Evolutionary conservation across 768 basidiomycete species (phyloP), one percentile per base, ranked within the genome.

Genomic region (Termitomyces sp.): DNA sequence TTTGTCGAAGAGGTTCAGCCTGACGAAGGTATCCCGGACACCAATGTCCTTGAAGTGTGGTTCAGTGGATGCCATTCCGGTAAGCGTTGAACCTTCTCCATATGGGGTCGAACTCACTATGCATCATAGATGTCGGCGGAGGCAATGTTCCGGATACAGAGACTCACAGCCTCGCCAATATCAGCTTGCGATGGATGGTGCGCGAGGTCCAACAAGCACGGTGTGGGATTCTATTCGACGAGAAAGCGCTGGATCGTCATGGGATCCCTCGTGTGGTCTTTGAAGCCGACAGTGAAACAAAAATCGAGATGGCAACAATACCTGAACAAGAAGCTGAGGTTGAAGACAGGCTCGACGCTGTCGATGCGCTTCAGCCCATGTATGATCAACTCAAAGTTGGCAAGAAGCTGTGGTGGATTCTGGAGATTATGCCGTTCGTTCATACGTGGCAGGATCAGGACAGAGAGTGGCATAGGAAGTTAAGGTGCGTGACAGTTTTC

Each of bases 101-200:
- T 16, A 43, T 31, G 25, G 35, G 32, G 12, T 17, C 14, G 11
- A 31, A 16, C 27, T 37, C 19, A 38, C 19, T 16, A 35, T 46
- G 11, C 27, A 27, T 38, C 48, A 51, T 44, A 89, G 89, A 91
- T 65, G 74, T 92, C 19, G 90, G 90, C 21, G 90, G 90, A 14
- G 86, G 87, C 17, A 69, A 74, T 8, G 81, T 82, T 3, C 44
- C 64, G 3, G 79, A 89, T 60, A 68, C 68, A 5, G 71, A 72
- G 0, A 48, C 63, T 8, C 69, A 75, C 54, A 75, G 74, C 8
- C 77, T 92, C 5, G 71, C 82, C 1, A 79, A 88, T 62, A 83
- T 89, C 61, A 72, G 83, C 17, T 73, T 93, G 29, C 81, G 82
- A 27, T 93, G 90, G 90, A 91, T 93, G 89, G 75, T 92, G 35